These are phyloP conservation scores for Stephanodiscus minutulus DNA, from an alignment of 108 stramenopile species.

Conservation along the genomic window DNA sequence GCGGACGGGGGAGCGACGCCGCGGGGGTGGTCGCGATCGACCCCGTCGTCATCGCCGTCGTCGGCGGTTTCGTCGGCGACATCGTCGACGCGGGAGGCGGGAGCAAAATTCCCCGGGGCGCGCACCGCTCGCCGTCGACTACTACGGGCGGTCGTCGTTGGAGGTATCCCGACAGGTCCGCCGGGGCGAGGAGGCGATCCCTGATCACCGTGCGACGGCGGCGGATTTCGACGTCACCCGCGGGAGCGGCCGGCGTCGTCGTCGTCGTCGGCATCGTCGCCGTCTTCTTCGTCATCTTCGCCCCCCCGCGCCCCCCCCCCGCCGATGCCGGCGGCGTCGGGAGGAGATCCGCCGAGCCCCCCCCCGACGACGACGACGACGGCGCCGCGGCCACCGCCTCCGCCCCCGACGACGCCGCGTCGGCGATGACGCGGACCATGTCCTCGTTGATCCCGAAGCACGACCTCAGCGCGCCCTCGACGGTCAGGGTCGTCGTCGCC, in stretches of 20 bases:
- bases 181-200: background rate
- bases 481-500: background rate
- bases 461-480: slow-evolving; percentile 1
- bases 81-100: too few species aligned
- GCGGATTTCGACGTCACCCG: background rate
- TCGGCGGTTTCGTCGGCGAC: background rate
- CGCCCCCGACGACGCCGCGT: background rate
- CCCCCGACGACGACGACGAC: background rate
- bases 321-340: background rate
- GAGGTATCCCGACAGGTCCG: background rate
- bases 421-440: background rate
- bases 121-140: too few species aligned
- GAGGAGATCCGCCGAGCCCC: background rate
- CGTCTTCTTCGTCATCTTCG: background rate
- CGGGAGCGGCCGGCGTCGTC: background rate
- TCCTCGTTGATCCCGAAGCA: slow-evolving; percentile 9
- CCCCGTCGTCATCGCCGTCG: too few species aligned
- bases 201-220: background rate
- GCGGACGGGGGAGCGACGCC: background rate
- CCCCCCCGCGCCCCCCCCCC: background rate
- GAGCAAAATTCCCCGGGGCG: too few species aligned
- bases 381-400: background rate
- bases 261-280: background rate
- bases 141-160: too few species aligned
- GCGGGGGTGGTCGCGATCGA: background rate